Evolutionary conservation across 495 filamentous ascomycete genomes (phyloP).

Genomic region (Apodospora peruviana): DNA sequence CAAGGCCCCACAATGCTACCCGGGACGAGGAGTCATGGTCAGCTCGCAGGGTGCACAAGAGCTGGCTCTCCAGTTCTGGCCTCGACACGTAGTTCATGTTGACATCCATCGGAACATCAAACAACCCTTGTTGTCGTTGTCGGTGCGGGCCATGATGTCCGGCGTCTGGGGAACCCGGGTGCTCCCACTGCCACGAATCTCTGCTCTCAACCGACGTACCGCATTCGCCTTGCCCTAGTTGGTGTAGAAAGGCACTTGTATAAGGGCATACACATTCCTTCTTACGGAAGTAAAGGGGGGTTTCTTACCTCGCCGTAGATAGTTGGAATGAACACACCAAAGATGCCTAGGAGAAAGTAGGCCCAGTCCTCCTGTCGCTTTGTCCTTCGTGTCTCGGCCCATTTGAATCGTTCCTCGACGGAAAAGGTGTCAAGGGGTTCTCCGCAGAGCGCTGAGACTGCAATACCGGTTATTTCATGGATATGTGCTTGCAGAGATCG

Average conservation of each 20-base stretch:
- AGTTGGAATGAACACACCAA: constrained; percentile 16
- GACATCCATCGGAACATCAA: no score
- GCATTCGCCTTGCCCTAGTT: neutral
- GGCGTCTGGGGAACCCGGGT: neutral
- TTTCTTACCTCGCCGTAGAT: constrained; percentile 16
- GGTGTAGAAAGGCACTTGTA: no score
- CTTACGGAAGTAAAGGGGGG: constrained; percentile 14
- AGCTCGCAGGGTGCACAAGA: neutral
- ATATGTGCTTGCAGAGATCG: neutral
- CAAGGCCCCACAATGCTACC: neutral
- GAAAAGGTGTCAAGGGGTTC: constrained; percentile 1
- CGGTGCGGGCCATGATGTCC: neutral
- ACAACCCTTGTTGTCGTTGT: no score
- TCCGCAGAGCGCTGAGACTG: neutral
- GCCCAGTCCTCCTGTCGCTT: constrained; percentile 20
- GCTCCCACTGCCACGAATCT: neutral
- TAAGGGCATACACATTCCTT: no score
- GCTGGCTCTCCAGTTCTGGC: neutral
- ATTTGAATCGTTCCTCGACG: constrained; percentile 20
- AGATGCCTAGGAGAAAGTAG: constrained; percentile 25
- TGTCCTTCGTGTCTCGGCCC: constrained; percentile 13
- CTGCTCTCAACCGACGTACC: neutral
- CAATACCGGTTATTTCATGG: neutral
- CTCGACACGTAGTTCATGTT: no score
- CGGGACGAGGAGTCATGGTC: neutral